phyloP scores from a whole-genome alignment of 805 yeast species.

The Saccharomycopsis guyanensis region DNA sequence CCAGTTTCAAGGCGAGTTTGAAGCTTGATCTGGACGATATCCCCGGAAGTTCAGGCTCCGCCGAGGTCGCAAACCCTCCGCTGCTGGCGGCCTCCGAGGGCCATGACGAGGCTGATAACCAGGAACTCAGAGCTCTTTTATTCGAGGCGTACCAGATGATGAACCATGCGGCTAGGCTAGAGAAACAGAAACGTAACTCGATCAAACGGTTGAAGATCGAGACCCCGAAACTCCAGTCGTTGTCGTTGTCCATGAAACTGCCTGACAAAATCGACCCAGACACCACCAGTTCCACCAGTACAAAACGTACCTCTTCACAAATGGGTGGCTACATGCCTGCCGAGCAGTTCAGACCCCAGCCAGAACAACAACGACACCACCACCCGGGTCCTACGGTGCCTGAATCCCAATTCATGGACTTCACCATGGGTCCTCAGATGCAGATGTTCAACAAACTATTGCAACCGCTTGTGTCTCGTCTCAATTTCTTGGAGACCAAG shows the following conservation, averaged over 20 bases:
- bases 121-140: slow-evolving; percentile 16
- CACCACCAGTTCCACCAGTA: not conserved
- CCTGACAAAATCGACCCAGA: slow-evolving; percentile 12
- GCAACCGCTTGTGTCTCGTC: slow-evolving; percentile 11
- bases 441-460: slow-evolving; percentile 11
- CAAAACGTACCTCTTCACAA: not conserved
- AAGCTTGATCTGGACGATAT: not conserved
- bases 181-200: slow-evolving; percentile 9
- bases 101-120: slow-evolving; percentile 19
- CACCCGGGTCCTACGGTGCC: not conserved
- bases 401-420: slow-evolving; percentile 1
- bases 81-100: not conserved
- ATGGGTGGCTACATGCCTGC: not conserved
- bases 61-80: not conserved
- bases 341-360: not conserved
- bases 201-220: slow-evolving; percentile 15
- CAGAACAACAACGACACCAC: slow-evolving; percentile 1
- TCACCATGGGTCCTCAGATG: not conserved
- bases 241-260: slow-evolving; percentile 1
- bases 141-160: slow-evolving; percentile 17
- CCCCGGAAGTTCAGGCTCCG: not conserved
- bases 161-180: slow-evolving; percentile 9
- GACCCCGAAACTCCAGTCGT: slow-evolving; percentile 10
- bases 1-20: slow-evolving; percentile 13
- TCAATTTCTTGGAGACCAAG: slow-evolving; percentile 15